Evolutionary conservation across 2,329 filamentous ascomycete species (phyloP).

Genomic region (Neofusicoccum kwambonambiense): DNA sequence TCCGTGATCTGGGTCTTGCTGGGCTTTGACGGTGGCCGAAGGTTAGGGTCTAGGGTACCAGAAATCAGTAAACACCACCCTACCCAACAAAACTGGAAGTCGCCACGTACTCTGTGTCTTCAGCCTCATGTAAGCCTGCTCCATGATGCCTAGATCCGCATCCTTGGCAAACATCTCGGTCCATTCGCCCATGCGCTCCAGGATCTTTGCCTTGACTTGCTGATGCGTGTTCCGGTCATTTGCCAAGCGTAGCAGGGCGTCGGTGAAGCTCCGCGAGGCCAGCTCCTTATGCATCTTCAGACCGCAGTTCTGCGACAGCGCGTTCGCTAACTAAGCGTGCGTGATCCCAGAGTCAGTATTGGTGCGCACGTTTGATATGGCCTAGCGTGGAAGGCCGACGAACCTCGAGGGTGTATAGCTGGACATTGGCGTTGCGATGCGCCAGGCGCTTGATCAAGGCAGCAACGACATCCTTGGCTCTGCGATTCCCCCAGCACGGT

Average conservation of each 20-base stretch:
- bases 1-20: constrained; percentile 91
- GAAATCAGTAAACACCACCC: constrained; percentile 25
- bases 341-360: neutral
- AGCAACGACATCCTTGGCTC: constrained; percentile 79
- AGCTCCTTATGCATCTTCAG: constrained; percentile 84
- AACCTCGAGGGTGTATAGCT: constrained; percentile 84
- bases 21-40: constrained; percentile 89
- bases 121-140: constrained; percentile 85
- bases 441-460: constrained; percentile 89
- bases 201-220: constrained; percentile 94
- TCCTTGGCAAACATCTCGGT: constrained; percentile 89
- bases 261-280: constrained; percentile 88
- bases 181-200: constrained; percentile 97
- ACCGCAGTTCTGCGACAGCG: constrained; percentile 89
- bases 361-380: neutral
- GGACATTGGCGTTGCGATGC: constrained; percentile 92
- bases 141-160: constrained; percentile 94
- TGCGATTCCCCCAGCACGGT: constrained; percentile 23
- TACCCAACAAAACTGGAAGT: neutral
- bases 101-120: constrained; percentile 61
- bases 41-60: constrained; percentile 69
- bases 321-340: constrained; percentile 70
- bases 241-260: constrained; percentile 85
- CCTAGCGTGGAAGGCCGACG: constrained; percentile 38
- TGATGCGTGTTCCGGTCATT: constrained; percentile 93